Evolutionary conservation across 345 rosid species (phyloP), one percentile per base, ranked within the genome.

Genomic region (Sapria himalayana): DNA sequence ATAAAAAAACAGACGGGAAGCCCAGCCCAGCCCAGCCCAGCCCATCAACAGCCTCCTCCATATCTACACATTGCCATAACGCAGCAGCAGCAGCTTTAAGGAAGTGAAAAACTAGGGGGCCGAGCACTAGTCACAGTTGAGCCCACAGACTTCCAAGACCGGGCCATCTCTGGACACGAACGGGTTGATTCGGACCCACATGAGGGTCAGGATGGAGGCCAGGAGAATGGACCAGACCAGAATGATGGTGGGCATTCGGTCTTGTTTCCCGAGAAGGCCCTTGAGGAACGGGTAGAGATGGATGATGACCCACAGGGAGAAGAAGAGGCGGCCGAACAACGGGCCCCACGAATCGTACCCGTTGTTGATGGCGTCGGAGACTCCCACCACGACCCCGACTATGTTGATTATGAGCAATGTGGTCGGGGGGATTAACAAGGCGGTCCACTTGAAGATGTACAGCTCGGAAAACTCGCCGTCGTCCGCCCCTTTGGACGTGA

Each of bases 281-380:
- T 86, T 86, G 61, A 86, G 93, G 94, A 86, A 86, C 1, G 97
- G 97, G 59, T 86, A 86, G 17, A 86, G 77, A 44, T 86, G 97
- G 43, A 86, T 19, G 37, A 86, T 78, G 50, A 86, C 97, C 97
- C 97, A 86, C 33, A 81, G 58, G 24, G 97, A 75, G 5, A 86
- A 86, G 55, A 86, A 81, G 33, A 86, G 75, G 59, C 97, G 70
- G 19, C 97, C 97, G 7, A 86, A 86, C 25, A 86, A 66, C 0
- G 97, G 97, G 11, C 97, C 97, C 97, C 97, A 86, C 0, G 97
- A 86, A 59, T 86, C 97, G 29, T 86, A 86, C 17, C 97, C 97
- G 2, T 86, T 86, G 60, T 85, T 86, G 59, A 86, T 86, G 22
- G 97, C 97, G 31, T 86, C 93, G 0, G 97, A 76, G 46, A 86